Evolutionary conservation across 2,329 filamentous ascomycete species (phyloP), one percentile per base, ranked within the genome.

Genomic region (Fusarium drepaniforme): DNA sequence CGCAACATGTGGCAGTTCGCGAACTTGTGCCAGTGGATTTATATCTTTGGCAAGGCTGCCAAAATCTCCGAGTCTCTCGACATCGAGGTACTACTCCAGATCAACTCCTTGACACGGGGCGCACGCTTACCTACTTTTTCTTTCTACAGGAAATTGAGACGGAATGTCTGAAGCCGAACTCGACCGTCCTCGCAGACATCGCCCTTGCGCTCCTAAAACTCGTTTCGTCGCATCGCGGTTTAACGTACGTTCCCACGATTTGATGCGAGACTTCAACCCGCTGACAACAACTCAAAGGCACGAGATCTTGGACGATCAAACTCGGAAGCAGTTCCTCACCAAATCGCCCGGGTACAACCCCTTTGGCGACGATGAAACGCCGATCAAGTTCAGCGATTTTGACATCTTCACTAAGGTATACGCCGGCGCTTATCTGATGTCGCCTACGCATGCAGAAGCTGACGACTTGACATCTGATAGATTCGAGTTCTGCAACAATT

Each of bases 1-100:
- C 91, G 96, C 73, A 97, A 94, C 81, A 95, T 94, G 89, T 98
- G 96, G 96, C 94, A 98, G 83, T 98, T 98, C 84, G 94, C 96
- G 71, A 96, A 95, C 80, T 86, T 98, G 9, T 95, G 93, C 85
- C 96, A 99, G 84, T 99, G 95, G 89, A 94, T 98, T 71, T 94
- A 93, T 82, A 90, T 96, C 46, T 99, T 99, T 83, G 96, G 96
- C 72, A 92, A 93, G 79, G 92, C 92, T 51, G 92, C 97, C 82
- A 98, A 97, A 85, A 94, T 98, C 75, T 93, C 97, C 78, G 93
- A 97, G 73, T 92, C 93, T 80, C 89, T 98, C 73, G 95, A 96
- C 80, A 93, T 98, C 75, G 96, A 98, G 86, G 97, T 98, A 90
- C 38, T 51, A 35, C 23, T 62, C 28, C 13, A 56, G 57, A 74